Percentiles rank a stretch among this genome's conserved stretches.
These are phyloP conservation scores for Mycena kentingensis DNA, from an alignment of 768 basidiomycete genomes.

Conservation along the genomic window DNA sequence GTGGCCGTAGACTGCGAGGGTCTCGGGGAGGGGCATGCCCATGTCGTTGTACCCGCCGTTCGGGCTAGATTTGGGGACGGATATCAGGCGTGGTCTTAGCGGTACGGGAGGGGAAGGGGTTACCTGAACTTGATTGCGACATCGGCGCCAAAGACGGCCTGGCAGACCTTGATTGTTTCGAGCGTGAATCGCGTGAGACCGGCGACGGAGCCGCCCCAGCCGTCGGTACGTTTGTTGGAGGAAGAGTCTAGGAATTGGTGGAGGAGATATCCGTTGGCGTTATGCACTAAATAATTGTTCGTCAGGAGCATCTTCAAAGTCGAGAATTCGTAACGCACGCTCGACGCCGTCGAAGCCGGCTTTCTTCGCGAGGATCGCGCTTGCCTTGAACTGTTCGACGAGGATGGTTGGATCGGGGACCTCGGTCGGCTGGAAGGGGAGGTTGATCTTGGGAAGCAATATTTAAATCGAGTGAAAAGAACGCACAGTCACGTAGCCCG, in stretches of 20 bases:
- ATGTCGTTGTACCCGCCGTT: conserved; percentile 8
- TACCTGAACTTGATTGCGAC: conserved; percentile 34
- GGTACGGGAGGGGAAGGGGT: too few species aligned
- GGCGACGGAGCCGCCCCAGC: conserved; percentile 46
- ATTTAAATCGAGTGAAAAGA: conserved; percentile 1
- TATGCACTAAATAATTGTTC: conserved; percentile 22
- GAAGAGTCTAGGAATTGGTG: conserved; percentile 36
- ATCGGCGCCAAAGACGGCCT: conserved; percentile 34
- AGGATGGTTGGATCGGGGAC: conserved; percentile 33
- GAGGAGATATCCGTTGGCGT: conserved; percentile 34
- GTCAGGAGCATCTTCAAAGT: conserved; percentile 7
- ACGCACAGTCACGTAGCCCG: conserved; percentile 29
- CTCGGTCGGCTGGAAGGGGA: conserved; percentile 24
- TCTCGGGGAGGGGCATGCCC: conserved; percentile 28
- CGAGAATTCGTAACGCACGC: too few species aligned
- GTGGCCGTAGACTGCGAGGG: conserved; percentile 25
- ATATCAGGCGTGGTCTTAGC: too few species aligned
- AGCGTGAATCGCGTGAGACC: conserved; percentile 42
- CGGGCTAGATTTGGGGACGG: too few species aligned
- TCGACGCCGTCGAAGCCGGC: conserved; percentile 18
- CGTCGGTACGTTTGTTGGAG: conserved; percentile 38
- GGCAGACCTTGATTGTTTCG: conserved; percentile 33
- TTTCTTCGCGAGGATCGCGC: conserved; percentile 35
- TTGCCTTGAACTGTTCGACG: conserved; percentile 33
- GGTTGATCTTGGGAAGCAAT: neutral